Percentiles rank a stretch among this genome's conserved stretches.
phyloP scores from a whole-genome alignment of 176 grass and related monocot genomes.

The Zoysia pacifica region DNA sequence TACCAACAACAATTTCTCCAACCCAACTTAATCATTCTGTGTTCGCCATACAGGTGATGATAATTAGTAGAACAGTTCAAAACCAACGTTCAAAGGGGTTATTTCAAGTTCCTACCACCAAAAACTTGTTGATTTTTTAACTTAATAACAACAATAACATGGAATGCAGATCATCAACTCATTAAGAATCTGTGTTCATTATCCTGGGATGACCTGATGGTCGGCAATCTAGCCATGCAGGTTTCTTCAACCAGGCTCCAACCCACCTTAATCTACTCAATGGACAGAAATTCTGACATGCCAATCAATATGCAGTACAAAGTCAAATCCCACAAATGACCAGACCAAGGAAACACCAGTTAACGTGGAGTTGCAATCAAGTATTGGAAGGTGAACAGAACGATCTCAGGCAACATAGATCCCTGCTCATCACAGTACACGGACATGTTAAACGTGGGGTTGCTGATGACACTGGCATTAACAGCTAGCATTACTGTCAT shows the following conservation, averaged over 20 bases:
- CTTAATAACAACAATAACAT: no score
- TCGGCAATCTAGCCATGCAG: not conserved
- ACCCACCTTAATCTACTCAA: not conserved
- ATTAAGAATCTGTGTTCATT: no score
- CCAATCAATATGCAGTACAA: not conserved
- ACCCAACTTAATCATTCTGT: no score
- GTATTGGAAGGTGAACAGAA: not conserved
- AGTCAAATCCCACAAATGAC: not conserved
- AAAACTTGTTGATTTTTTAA: no score
- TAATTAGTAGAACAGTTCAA: no score
- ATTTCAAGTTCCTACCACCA: no score
- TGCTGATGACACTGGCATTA: not conserved
- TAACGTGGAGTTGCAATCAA: not conserved
- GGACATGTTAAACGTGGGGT: not conserved
- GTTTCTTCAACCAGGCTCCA: not conserved
- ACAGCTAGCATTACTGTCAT: slow-evolving; percentile 5
- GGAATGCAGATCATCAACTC: no score
- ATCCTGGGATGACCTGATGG: not conserved
- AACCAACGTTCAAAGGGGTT: no score
- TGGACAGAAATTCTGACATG: not conserved
- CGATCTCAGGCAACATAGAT: not conserved
- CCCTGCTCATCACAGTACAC: slow-evolving; percentile 5
- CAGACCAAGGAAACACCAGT: not conserved
- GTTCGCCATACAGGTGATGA: no score
- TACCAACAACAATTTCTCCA: no score